phyloP scores from a whole-genome alignment of 2,329 filamentous ascomycete genomes.

The Pyricularia grisea region DNA sequence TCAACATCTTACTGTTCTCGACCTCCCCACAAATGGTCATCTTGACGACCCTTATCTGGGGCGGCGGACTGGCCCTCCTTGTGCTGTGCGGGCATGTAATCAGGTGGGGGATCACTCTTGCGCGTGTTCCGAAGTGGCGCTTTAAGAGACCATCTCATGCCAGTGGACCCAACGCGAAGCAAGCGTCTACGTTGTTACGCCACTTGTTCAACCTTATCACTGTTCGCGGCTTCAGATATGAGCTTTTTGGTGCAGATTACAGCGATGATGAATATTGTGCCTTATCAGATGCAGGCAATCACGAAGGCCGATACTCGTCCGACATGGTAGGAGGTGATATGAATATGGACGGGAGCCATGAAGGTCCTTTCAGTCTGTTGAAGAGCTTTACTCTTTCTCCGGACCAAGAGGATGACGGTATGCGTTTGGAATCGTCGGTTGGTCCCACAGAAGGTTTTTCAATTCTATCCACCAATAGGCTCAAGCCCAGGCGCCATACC shows the following conservation, averaged over 20 bases:
- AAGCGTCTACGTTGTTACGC: constrained; percentile 29
- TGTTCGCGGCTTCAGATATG: constrained; percentile 16
- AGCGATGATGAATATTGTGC: constrained; percentile 19
- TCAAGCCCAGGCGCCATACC: constrained; percentile 34
- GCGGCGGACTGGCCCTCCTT: constrained; percentile 69
- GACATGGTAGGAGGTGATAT: not conserved
- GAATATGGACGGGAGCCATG: not conserved
- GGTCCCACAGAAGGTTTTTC: not conserved
- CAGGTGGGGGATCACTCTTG: constrained; percentile 74
- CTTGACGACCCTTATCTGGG: constrained; percentile 76
- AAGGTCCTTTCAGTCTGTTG: not conserved
- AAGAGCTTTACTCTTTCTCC: not conserved
- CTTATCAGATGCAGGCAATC: constrained; percentile 5
- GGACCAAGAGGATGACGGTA: not conserved
- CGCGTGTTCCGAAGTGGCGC: constrained; percentile 84
- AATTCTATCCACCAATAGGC: not conserved
- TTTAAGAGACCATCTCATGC: constrained; percentile 41
- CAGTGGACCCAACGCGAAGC: constrained; percentile 20
- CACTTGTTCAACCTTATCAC: constrained; percentile 28
- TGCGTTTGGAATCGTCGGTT: not conserved
- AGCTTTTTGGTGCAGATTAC: constrained; percentile 17
- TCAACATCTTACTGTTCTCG: constrained; percentile 72
- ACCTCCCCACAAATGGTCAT: constrained; percentile 76
- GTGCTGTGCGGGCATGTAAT: constrained; percentile 66
- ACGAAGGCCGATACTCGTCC: not conserved